Evolutionary conservation across 2,329 filamentous ascomycete genomes (phyloP).

Genomic region (Aspergillus fischeri): DNA sequence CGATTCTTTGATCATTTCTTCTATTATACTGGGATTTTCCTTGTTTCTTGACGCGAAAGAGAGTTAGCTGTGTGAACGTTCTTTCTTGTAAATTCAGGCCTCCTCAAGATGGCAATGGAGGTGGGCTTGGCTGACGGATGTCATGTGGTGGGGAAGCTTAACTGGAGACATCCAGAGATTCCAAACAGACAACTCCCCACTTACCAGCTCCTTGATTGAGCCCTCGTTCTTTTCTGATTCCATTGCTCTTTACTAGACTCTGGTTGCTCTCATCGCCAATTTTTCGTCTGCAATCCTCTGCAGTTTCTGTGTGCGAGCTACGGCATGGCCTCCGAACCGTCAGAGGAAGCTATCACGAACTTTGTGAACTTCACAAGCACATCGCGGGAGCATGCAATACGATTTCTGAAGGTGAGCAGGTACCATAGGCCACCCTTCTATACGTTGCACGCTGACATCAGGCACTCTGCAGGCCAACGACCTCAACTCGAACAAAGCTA

Average conservation of each 20-base stretch:
- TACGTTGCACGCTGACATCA: slow-evolving; percentile 7
- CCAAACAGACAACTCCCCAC: not conserved
- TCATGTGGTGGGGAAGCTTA: slow-evolving; percentile 20
- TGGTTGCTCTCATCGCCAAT: not conserved
- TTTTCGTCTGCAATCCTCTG: not conserved
- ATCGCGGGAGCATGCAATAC: slow-evolving; percentile 36
- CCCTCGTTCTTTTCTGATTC: not conserved
- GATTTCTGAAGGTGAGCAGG: slow-evolving; percentile 37
- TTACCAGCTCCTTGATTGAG: not conserved
- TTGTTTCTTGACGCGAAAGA: not conserved
- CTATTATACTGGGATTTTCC: not conserved
- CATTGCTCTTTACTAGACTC: not conserved
- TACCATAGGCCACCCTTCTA: not conserved
- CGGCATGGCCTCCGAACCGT: slow-evolving; percentile 35
- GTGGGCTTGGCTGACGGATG: slow-evolving; percentile 13
- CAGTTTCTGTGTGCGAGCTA: not conserved
- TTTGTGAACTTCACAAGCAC: slow-evolving; percentile 41
- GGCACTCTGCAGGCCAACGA: slow-evolving; percentile 38
- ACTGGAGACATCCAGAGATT: not conserved
- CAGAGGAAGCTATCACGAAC: slow-evolving; percentile 38
- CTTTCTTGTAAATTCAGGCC: not conserved
- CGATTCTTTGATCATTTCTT: not conserved
- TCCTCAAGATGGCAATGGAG: not conserved
- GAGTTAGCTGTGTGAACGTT: not conserved
- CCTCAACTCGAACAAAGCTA: slow-evolving; percentile 42